phyloP scores from a whole-genome alignment of 2,329 filamentous ascomycete genomes.

The Diplodia intermedia region DNA sequence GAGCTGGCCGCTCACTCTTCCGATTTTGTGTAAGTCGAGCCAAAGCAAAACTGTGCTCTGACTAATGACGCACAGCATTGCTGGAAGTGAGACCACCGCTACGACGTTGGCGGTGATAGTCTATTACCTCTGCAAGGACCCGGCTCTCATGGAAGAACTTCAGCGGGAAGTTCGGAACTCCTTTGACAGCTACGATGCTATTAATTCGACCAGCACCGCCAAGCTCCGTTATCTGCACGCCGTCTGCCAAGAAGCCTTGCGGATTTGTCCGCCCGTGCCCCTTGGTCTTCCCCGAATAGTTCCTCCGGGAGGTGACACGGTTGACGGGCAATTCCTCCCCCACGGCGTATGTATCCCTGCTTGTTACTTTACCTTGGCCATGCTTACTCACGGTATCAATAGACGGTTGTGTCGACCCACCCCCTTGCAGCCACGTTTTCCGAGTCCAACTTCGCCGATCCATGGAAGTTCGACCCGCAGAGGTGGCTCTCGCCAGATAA shows the following conservation, averaged over 20 bases:
- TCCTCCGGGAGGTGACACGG: slow-evolving; percentile 31
- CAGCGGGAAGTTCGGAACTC: slow-evolving; percentile 42
- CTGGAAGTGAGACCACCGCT: slow-evolving; percentile 49
- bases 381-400: neutral
- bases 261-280: slow-evolving; percentile 34
- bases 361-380: neutral
- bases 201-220: slow-evolving; percentile 25
- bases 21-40: slow-evolving; percentile 37
- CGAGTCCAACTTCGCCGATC: slow-evolving; percentile 38
- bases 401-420: slow-evolving; percentile 34
- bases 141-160: slow-evolving; percentile 42
- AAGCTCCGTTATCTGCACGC: slow-evolving; percentile 29
- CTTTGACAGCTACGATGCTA: slow-evolving; percentile 24
- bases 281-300: slow-evolving; percentile 30
- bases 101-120: slow-evolving; percentile 42
- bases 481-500: slow-evolving; percentile 38
- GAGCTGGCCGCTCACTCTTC: slow-evolving; percentile 35
- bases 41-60: neutral
- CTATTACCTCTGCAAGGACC: slow-evolving; percentile 46
- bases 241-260: slow-evolving; percentile 35
- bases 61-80: slow-evolving; percentile 35
- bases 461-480: slow-evolving; percentile 38
- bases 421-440: slow-evolving; percentile 37
- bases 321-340: slow-evolving; percentile 35
- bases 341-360: slow-evolving; percentile 28